These are phyloP conservation scores for Caryopteris hybrid DNA, from an alignment of 305 asterid species.

Conservation along the genomic window DNA sequence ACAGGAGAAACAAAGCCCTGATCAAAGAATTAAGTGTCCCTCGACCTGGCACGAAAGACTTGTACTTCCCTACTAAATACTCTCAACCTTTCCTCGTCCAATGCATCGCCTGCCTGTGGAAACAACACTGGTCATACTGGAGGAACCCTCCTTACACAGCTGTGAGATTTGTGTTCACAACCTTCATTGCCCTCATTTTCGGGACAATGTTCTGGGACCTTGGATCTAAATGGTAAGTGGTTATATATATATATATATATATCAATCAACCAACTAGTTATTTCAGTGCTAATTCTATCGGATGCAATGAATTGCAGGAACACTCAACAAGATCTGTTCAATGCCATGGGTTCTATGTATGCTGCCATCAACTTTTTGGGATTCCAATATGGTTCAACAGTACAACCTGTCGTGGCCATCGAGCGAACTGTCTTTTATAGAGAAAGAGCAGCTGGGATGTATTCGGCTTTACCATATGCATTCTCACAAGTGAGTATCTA, in stretches of 20 bases:
- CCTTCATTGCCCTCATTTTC: slow-evolving; percentile 42
- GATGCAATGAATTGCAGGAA: slow-evolving; percentile 20
- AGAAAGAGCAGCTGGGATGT: slow-evolving; percentile 71
- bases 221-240: slow-evolving; percentile 46
- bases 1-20: slow-evolving; percentile 48
- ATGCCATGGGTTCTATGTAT: slow-evolving; percentile 57
- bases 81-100: slow-evolving; percentile 46
- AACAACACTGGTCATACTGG: slow-evolving; percentile 63
- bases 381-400: slow-evolving; percentile 45
- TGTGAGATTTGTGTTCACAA: slow-evolving; percentile 49
- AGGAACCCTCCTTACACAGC: slow-evolving; percentile 56
- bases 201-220: slow-evolving; percentile 62
- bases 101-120: slow-evolving; percentile 61
- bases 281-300: background rate
- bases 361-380: slow-evolving; percentile 50
- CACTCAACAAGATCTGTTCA: slow-evolving; percentile 36
- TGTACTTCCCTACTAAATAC: slow-evolving; percentile 35
- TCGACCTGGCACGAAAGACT: slow-evolving; percentile 40
- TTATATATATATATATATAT: too few species aligned
- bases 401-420: slow-evolving; percentile 55
- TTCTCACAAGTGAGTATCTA: slow-evolving; percentile 42
- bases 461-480: slow-evolving; percentile 59
- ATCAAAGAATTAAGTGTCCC: slow-evolving; percentile 45
- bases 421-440: slow-evolving; percentile 60
- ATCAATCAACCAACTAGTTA: background rate